Conservation (phyloP, 306 rosid species). For the Abrus precatorius region DNA sequence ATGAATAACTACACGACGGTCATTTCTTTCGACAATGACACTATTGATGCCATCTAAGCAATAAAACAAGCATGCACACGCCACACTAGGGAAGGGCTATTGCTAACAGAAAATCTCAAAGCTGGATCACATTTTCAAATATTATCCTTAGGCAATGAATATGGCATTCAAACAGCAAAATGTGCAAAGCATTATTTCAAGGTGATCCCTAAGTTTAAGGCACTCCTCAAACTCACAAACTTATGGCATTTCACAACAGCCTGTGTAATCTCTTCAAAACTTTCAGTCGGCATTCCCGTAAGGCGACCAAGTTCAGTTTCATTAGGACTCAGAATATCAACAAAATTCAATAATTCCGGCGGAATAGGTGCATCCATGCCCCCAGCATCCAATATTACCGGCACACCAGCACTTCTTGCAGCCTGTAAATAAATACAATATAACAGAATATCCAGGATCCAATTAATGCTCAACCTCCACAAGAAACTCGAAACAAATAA, state of each 20-base stretch:
- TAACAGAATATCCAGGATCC: slow-evolving; percentile 10
- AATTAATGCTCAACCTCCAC: not conserved
- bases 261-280: slow-evolving; percentile 68
- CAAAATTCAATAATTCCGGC: slow-evolving; percentile 65
- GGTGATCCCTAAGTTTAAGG: not conserved
- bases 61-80: not conserved
- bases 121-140: slow-evolving; percentile 23
- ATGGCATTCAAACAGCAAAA: slow-evolving; percentile 32
- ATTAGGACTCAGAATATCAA: slow-evolving; percentile 91
- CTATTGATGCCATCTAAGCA: slow-evolving; percentile 9
- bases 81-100: slow-evolving; percentile 3
- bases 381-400: slow-evolving; percentile 88
- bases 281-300: slow-evolving; percentile 76
- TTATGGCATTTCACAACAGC: slow-evolving; percentile 80
- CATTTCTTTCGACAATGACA: slow-evolving; percentile 12
- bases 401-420: slow-evolving; percentile 83
- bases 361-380: slow-evolving; percentile 84
- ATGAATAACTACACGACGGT: not conserved
- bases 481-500: too few species aligned
- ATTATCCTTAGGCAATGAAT: slow-evolving; percentile 15
- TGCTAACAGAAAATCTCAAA: not conserved
- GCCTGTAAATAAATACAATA: slow-evolving; percentile 60
- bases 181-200: slow-evolving; percentile 15
- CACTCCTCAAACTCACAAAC: slow-evolving; percentile 67
- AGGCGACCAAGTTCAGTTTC: slow-evolving; percentile 85